Base-by-base conservation (phyloP, 2,329 filamentous ascomycete genomes). In the Pyrenophora graminea region DNA sequence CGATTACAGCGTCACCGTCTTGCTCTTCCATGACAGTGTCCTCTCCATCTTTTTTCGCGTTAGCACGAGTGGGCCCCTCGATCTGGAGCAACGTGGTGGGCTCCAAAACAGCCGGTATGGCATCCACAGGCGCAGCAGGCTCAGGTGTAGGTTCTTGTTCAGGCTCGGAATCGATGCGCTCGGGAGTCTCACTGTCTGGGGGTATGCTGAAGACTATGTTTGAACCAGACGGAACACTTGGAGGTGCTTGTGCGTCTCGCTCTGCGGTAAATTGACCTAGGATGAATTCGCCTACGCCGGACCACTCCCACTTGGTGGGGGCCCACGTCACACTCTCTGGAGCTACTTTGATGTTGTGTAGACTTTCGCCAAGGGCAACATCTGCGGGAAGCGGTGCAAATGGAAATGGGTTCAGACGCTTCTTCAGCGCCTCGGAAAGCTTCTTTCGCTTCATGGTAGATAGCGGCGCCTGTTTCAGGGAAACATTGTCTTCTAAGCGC, bases 401-500 rank as follows among this genome's bases (percentile, higher is more conserved):
- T 2, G 70, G 73, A 38, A 82, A 85, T 1, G 80, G 78, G 64
- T 84, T 81, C 33, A 82, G 73, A 36, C 80, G 79, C 39, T 75
- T 76, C 61, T 77, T 80, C n/a, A 86, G 67, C 23, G 78, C 74
- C 38, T 74, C 76, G 10, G 80, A 77, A 10, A 85, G 71, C 39
- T 77, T 76, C 55, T 79, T 80, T 12, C 71, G 71, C 53, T 79
- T 81, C 54, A 79, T 76, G 21, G 74, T 74, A 34, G 78, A 78
- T 3, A 80, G 62, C 3, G 82, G 80, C 4, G 77, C 68, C 59
- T 83, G 80, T 34, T 77, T 70, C 19, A 80, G 66, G 8, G 83
- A 84, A 12, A 86, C 68, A 36, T 75, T 76, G 65, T 87, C 85
- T 47, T 81, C 72, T 3, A 87, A 66, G 21, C 76, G 73, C 18